phyloP scores from a whole-genome alignment of 23 red algal genomes.

The Chondrus crispus region DNA sequence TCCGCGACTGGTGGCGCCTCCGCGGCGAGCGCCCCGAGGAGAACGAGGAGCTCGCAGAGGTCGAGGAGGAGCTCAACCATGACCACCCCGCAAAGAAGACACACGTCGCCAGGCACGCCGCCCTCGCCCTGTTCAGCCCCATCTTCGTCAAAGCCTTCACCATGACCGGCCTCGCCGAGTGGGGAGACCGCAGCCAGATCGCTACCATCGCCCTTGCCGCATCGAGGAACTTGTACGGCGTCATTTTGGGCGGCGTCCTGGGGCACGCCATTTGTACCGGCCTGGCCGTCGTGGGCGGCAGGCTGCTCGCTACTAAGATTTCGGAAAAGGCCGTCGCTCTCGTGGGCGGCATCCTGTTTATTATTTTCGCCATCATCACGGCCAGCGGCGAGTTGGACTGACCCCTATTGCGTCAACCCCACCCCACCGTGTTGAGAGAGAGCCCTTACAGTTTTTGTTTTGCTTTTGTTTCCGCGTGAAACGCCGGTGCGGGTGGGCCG shows the following conservation, averaged over 20 bases:
- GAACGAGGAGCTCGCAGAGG: conserved; percentile 72
- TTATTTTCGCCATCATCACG: conserved; percentile 86
- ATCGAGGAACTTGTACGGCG: conserved; percentile 83
- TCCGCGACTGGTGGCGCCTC: conserved; percentile 87
- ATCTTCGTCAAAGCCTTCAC: conserved; percentile 70
- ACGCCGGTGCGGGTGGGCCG: too few relatives aligned
- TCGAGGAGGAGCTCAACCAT: conserved; percentile 62
- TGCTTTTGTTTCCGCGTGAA: too few relatives aligned
- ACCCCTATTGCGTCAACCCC: too few relatives aligned
- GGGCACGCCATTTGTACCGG: conserved; percentile 88
- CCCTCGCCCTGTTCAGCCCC: conserved; percentile 32
- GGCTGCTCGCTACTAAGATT: conserved; percentile 74
- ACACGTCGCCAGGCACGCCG: background rate
- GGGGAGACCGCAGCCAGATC: conserved; percentile 94
- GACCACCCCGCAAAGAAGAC: conserved; percentile 27
- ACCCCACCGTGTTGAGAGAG: too few relatives aligned
- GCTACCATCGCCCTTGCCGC: conserved; percentile 96
- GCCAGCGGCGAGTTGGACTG: conserved; percentile 74
- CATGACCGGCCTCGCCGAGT: conserved; percentile 94
- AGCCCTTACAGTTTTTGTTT: too few relatives aligned
- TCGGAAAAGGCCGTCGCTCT: conserved; percentile 79
- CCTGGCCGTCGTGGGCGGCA: conserved; percentile 87
- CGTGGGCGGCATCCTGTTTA: conserved; percentile 78
- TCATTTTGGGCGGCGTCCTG: conserved; percentile 75
- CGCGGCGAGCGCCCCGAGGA: conserved; percentile 19